Evolutionary conservation across 208 protist species (phyloP), one percentile per base, ranked within the genome.

Genomic region (Tetramitus jugosus): DNA sequence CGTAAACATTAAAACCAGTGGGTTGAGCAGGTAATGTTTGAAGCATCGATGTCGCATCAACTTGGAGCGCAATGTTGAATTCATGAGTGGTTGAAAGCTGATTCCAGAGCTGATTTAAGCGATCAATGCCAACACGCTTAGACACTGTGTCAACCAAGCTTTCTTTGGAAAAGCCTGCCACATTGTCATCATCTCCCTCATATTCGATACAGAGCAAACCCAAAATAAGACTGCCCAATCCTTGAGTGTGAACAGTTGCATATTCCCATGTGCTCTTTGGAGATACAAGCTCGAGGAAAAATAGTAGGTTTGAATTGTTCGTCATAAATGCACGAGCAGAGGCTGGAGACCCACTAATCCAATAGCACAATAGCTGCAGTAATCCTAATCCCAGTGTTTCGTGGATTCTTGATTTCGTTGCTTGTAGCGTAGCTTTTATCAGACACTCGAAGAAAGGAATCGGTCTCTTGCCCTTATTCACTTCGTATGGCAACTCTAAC

Each of bases 401-500:
- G 14, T 74, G 4, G 0, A 26, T 17, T 26, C 26, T 43, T 43
- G 62, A 23, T 43, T 68, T 42, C 3, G 53, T 39, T n/a, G 26
- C 4, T 33, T 74, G n/a, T 8, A 74, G 17, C 0, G 39, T 31
- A 56, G 3, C 2, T 46, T 74, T 52, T 39, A 74, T 53, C 31
- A 74, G 35, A 53, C 67, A 74, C 20, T 35, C 23, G 37, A 53
- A 74, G n/a, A 74, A 74, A 3, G 64, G 17, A 42, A n/a, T 33
- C 1, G 39, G 17, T 4, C 14, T 10, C 4, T 42, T 42, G 6
- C 42, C 26, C 20, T 1, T 23, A 7, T 35, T 29, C 20, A 13
- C 37, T 37, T 74, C 42, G 37, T 74, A 74, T 37, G 67, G 67
- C 39, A 74, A 53, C 37, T 74, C 67, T 39, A 74, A 53, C 39